These are phyloP conservation scores for Tardiomyces depauwii DNA, from an alignment of 1,139 yeast genomes.

Conservation along the genomic window DNA sequence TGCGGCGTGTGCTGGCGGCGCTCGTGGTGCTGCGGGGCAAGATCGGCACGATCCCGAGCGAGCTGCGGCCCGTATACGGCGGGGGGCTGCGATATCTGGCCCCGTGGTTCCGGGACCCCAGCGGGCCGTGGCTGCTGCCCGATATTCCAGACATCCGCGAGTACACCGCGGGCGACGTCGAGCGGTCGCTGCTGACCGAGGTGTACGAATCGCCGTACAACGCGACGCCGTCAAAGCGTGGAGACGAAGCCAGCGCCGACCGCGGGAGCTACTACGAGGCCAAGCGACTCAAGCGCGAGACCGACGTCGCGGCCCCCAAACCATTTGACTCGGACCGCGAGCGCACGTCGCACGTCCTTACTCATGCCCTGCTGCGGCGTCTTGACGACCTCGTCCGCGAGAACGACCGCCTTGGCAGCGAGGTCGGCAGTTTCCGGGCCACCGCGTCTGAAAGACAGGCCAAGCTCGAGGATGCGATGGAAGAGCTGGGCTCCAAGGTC, in stretches of 20 bases:
- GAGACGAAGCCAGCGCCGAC: conserved; percentile 21
- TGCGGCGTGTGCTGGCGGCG: conserved; percentile 67
- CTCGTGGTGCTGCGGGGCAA: conserved; percentile 72
- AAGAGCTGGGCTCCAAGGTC: conserved; percentile 10
- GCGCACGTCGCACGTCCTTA: conserved; percentile 40
- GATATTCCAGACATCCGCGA: conserved; percentile 53
- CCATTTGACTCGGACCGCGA: conserved; percentile 51
- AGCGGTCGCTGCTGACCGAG: conserved; percentile 65
- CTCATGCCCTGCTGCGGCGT: conserved; percentile 38
- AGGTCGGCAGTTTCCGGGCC: conserved; percentile 25
- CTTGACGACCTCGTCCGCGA: conserved; percentile 15
- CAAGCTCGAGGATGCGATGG: conserved; percentile 32
- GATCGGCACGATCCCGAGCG: conserved; percentile 79
- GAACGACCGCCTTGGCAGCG: conserved; percentile 14
- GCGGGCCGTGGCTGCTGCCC: conserved; percentile 65
- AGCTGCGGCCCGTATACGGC: conserved; percentile 61
- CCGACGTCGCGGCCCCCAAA: conserved; percentile 9
- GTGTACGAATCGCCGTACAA: conserved; percentile 31
- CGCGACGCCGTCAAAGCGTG: conserved; percentile 2
- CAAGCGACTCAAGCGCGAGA: conserved; percentile 55
- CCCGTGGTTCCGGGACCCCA: conserved; percentile 40
- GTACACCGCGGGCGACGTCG: conserved; percentile 64
- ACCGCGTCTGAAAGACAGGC: conserved; percentile 20
- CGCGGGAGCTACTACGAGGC: conserved; percentile 38
- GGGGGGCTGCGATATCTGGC: conserved; percentile 53